A percentile compares a stretch with the other conserved stretches of the same genome.
Conservation (phyloP, 2,329 filamentous ascomycete genomes). For the Claviceps paspali region DNA sequence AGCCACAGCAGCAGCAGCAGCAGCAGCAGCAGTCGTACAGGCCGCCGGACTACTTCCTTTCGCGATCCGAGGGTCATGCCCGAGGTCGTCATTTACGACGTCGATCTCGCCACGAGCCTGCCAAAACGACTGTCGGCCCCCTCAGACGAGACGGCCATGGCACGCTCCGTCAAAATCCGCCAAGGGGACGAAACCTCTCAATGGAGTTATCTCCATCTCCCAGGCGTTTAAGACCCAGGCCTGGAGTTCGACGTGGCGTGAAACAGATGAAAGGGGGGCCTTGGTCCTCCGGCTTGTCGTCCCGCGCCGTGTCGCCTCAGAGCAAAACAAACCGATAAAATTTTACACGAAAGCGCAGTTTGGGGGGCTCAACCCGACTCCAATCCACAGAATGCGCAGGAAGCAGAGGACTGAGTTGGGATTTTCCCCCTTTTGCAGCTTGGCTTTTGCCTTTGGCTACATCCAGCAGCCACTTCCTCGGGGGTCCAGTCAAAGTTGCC, state of each 20-base stretch:
- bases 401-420: too few species aligned
- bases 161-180: constrained; percentile 8
- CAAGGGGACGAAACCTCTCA: constrained; percentile 13
- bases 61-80: constrained; percentile 13
- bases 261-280: background rate
- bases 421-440: too few species aligned
- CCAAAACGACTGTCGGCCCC: constrained; percentile 16
- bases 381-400: background rate
- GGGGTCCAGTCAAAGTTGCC: too few species aligned
- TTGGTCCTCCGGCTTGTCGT: too few species aligned
- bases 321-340: too few species aligned
- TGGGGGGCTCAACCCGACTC: background rate
- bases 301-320: too few species aligned
- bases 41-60: constrained; percentile 7
- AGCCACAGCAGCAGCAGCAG: background rate
- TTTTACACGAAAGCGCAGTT: background rate
- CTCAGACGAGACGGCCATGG: constrained; percentile 7
- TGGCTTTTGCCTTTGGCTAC: too few species aligned
- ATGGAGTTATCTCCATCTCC: constrained; percentile 22
- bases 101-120: constrained; percentile 17
- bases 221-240: constrained; percentile 18
- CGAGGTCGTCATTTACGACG: constrained; percentile 22
- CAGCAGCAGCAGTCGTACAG: constrained; percentile 4
- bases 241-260: background rate
- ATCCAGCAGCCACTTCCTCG: too few species aligned